Percentiles rank a stretch among this genome's conserved stretches.
Conservation (phyloP, 306 rosid genomes). For the Myrica gale region DNA sequence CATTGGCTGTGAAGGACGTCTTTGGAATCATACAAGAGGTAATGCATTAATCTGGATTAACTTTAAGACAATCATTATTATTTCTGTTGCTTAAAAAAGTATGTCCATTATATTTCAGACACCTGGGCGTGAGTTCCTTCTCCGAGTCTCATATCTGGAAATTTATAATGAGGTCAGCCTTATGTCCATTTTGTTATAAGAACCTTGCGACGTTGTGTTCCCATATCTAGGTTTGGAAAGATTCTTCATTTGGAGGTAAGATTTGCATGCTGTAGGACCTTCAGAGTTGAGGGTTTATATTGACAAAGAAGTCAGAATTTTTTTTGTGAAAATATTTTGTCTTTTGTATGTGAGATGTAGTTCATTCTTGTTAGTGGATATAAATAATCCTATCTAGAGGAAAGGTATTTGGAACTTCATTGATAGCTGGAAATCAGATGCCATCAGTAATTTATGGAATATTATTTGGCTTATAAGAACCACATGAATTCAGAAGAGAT, state of each 20-base stretch:
- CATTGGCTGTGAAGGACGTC: constrained; percentile 85
- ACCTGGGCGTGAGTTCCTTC: constrained; percentile 79
- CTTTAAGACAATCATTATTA: not conserved
- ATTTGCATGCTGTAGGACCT: not conserved
- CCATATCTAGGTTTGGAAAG: constrained; percentile 7
- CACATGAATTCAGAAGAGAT: not conserved
- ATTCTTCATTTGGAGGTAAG: constrained; percentile 21
- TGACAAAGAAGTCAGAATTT: not conserved
- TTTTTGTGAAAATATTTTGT: not conserved
- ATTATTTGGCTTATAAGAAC: not conserved
- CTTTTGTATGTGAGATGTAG: not conserved
- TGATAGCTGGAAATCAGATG: not conserved
- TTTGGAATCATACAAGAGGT: constrained; percentile 89
- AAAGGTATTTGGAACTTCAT: not conserved
- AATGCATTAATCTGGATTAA: constrained; percentile 21
- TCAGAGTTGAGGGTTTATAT: not conserved
- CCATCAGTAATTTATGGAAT: not conserved
- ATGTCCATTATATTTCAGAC: constrained; percentile 50
- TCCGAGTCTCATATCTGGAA: constrained; percentile 85
- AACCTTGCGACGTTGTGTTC: not conserved
- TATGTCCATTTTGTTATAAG: constrained; percentile 5
- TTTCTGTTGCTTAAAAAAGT: constrained; percentile 15
- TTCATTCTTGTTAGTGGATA: not conserved
- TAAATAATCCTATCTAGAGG: not conserved
- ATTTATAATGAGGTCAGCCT: constrained; percentile 84